These are phyloP conservation scores for Gossypium rotundifolium DNA, from an alignment of 345 rosid species.

Conservation along the genomic window DNA sequence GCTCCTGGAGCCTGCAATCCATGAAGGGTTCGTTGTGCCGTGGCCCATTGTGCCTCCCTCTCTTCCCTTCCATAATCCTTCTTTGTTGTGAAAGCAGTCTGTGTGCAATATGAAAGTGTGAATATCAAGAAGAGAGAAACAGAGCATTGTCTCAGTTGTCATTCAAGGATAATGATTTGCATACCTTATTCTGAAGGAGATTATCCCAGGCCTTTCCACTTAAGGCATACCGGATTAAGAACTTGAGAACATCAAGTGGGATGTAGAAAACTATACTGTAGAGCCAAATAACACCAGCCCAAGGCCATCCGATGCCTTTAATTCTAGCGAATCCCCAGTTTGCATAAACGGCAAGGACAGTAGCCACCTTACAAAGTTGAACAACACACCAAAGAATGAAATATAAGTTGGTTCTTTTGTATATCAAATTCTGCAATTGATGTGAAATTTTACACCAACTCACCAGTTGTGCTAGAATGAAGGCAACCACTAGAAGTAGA, in stretches of 20 bases:
- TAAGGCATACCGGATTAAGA: slow-evolving; percentile 26
- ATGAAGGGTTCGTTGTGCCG: background rate
- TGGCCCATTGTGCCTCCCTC: slow-evolving; percentile 2
- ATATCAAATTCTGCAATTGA: background rate
- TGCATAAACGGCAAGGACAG: background rate
- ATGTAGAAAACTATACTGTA: slow-evolving; percentile 68
- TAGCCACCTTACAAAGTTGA: background rate
- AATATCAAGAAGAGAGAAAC: background rate
- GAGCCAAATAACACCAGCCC: slow-evolving; percentile 93
- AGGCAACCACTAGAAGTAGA: background rate
- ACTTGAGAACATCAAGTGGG: slow-evolving; percentile 75
- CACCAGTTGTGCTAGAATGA: slow-evolving; percentile 2
- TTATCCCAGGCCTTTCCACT: slow-evolving; percentile 3
- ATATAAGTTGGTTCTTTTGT: background rate
- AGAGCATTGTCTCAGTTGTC: background rate
- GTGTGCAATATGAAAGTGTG: background rate
- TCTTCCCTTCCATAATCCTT: slow-evolving; percentile 2
- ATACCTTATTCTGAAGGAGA: background rate
- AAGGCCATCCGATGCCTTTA: slow-evolving; percentile 80
- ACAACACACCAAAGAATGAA: background rate
- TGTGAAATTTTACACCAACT: background rate
- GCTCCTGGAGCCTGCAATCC: slow-evolving; percentile 4
- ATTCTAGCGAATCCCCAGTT: slow-evolving; percentile 40
- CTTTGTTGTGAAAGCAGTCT: slow-evolving; percentile 3
- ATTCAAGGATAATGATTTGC: background rate